A percentile compares a stretch with the other conserved stretches of the same genome.
Conservation (phyloP, 1,284 basidiomycete species). For the Takashimella koratensis region DNA sequence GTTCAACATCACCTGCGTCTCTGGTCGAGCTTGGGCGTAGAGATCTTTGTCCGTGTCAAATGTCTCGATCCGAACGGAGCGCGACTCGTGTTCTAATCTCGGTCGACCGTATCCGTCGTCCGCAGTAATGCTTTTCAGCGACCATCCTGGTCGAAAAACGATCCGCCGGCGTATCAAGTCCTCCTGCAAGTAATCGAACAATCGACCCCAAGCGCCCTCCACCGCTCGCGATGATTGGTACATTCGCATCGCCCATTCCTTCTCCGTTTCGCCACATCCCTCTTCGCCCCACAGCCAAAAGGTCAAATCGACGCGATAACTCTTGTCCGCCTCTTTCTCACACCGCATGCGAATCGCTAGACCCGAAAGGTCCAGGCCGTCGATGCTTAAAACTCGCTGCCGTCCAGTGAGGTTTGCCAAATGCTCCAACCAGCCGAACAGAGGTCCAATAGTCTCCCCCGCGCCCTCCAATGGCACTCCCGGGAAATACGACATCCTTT, state of each 20-base stretch:
- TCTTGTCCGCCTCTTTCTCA: not conserved
- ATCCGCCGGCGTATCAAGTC: not conserved
- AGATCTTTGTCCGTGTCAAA: not conserved
- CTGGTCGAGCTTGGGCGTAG: not conserved
- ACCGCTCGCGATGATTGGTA: not conserved
- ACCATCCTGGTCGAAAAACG: not conserved
- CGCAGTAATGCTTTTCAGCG: not conserved
- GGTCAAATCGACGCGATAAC: not conserved
- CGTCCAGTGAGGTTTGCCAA: not conserved
- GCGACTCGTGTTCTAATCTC: not conserved
- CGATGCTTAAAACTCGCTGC: not conserved
- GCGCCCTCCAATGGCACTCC: not conserved
- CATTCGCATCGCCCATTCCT: not conserved
- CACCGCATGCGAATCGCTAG: not conserved
- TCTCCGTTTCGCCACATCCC: not conserved
- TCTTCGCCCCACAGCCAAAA: not conserved
- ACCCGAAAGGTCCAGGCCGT: not conserved
- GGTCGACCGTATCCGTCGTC: not conserved
- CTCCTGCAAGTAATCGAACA: not conserved
- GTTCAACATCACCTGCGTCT: not conserved
- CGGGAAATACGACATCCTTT: not conserved
- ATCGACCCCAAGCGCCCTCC: not conserved
- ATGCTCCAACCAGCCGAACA: not conserved
- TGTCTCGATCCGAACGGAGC: not conserved
- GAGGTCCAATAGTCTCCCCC: not conserved